A percentile compares a stretch with the other conserved stretches of the same genome.
Conservation (phyloP, 306 rosid genomes). For the Prunus kanzakura region DNA sequence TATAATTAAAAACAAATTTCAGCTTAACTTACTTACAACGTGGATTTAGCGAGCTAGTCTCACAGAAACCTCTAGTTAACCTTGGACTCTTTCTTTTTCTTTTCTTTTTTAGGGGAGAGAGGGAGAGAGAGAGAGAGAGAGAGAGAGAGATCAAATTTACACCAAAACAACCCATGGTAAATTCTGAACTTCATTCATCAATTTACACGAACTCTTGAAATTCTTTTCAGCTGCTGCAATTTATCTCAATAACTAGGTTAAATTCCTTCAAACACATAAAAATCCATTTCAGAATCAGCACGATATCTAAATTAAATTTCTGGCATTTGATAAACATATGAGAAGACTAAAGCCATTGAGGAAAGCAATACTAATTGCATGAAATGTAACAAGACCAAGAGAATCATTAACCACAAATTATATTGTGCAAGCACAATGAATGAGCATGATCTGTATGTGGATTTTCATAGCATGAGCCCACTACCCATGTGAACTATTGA, state of each 20-base stretch:
- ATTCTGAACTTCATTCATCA: constrained; percentile 10
- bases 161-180: not conserved
- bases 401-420: constrained; percentile 52
- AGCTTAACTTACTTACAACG: too few species aligned
- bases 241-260: constrained; percentile 2
- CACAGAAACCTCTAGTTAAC: too few species aligned
- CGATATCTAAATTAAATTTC: not conserved
- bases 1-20: not conserved
- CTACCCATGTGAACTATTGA: constrained; percentile 38
- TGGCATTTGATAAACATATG: not conserved
- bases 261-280: constrained; percentile 14
- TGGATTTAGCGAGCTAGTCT: too few species aligned
- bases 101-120: too few species aligned
- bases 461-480: constrained; percentile 31
- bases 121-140: not conserved
- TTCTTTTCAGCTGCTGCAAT: constrained; percentile 27
- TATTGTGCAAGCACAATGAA: constrained; percentile 61
- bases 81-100: too few species aligned
- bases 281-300: constrained; percentile 5
- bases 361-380: constrained; percentile 46
- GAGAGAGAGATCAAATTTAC: not conserved
- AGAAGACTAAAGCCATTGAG: constrained; percentile 27
- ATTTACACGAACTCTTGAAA: not conserved
- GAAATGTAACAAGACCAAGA: constrained; percentile 24
- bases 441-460: constrained; percentile 43